These are phyloP conservation scores for Ephemerocybe angulata DNA, from an alignment of 768 basidiomycete genomes.

Conservation along the genomic window DNA sequence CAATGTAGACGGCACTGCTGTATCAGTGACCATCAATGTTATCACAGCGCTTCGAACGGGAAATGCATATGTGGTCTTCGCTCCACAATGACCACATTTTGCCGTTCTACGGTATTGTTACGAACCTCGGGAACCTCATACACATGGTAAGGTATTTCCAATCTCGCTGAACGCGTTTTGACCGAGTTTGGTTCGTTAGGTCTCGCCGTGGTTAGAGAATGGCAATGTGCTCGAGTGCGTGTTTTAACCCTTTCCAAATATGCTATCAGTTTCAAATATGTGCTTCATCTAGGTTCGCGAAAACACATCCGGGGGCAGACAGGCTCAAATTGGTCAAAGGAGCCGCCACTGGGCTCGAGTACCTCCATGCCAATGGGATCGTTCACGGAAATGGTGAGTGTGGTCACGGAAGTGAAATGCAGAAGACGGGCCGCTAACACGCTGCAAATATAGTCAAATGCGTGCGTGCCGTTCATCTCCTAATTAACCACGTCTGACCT, in stretches of 20 bases:
- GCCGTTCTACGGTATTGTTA: conserved; percentile 56
- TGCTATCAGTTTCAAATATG: background rate
- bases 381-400: conserved; percentile 60
- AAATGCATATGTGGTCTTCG: conserved; percentile 51
- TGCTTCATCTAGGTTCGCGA: conserved; percentile 36
- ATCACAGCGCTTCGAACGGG: conserved; percentile 52
- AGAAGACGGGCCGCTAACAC: background rate
- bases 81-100: conserved; percentile 50
- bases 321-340: conserved; percentile 42
- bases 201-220: conserved; percentile 61
- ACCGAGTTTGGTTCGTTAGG: conserved; percentile 26
- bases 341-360: conserved; percentile 54
- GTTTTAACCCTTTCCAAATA: background rate
- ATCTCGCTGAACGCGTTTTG: background rate
- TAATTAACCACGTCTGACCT: conserved; percentile 1
- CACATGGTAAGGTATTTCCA: conserved; percentile 37
- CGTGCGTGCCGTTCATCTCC: conserved; percentile 34
- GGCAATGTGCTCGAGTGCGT: conserved; percentile 52
- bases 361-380: conserved; percentile 48
- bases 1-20: background rate
- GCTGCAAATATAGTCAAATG: conserved; percentile 47
- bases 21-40: conserved; percentile 1
- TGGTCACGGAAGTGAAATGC: background rate
- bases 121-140: conserved; percentile 46
- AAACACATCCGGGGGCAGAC: conserved; percentile 32